Percentiles rank a stretch among this genome's conserved stretches.
Evolutionary conservation across 495 filamentous ascomycete genomes (phyloP).

Genomic region (Staphylotrichum tortipilum): DNA sequence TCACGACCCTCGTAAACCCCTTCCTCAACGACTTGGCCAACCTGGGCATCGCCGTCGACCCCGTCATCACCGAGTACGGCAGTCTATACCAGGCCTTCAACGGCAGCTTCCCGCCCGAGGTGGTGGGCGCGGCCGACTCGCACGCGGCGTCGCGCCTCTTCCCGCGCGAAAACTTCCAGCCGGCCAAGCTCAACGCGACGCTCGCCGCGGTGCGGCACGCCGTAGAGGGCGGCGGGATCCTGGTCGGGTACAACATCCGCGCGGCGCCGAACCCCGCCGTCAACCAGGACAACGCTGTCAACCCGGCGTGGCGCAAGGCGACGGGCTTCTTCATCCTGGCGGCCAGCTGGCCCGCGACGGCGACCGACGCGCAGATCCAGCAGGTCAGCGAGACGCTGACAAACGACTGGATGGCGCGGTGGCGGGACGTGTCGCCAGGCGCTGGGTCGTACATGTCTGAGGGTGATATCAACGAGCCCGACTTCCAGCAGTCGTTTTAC

Average conservation of each 20-base stretch:
- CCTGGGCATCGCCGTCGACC: slow-evolving; percentile 32
- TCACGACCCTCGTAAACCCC: slow-evolving; percentile 37
- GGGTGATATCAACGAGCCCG: slow-evolving; percentile 47
- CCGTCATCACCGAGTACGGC: slow-evolving; percentile 42
- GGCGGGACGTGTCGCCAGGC: slow-evolving; percentile 34
- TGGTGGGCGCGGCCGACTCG: slow-evolving; percentile 31
- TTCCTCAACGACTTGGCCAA: slow-evolving; percentile 33
- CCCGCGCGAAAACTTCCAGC: slow-evolving; percentile 40
- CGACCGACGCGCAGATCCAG: slow-evolving; percentile 31
- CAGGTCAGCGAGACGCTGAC: slow-evolving; percentile 40
- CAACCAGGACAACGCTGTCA: slow-evolving; percentile 34
- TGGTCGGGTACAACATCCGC: slow-evolving; percentile 2
- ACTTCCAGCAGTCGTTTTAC: slow-evolving; percentile 53
- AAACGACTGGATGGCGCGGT: slow-evolving; percentile 38
- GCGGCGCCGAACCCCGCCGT: slow-evolving; percentile 17
- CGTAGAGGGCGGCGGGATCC: slow-evolving; percentile 18
- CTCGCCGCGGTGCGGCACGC: slow-evolving; percentile 39
- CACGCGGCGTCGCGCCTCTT: slow-evolving; percentile 44
- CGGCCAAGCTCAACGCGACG: slow-evolving; percentile 32
- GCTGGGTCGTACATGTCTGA: slow-evolving; percentile 42
- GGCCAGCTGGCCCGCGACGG: slow-evolving; percentile 29
- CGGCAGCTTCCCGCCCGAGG: slow-evolving; percentile 39
- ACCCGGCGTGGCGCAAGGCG: slow-evolving; percentile 44
- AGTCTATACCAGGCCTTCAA: slow-evolving; percentile 42
- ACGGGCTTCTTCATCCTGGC: slow-evolving; percentile 40